Conservation (phyloP, 345 rosid species). For the Murraya koenigii region DNA sequence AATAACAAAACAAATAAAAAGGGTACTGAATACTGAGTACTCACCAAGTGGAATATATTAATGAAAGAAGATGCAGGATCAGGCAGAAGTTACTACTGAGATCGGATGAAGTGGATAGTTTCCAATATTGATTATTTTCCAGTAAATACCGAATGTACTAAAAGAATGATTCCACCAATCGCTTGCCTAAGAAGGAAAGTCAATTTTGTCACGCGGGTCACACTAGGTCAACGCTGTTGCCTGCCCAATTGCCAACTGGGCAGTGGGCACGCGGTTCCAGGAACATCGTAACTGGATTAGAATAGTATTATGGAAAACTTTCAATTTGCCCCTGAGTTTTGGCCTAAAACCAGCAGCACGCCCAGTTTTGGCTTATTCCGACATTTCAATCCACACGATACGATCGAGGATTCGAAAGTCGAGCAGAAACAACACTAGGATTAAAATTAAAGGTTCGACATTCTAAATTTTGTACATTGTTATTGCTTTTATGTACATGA, state of each 20-base stretch:
- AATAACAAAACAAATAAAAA: not conserved
- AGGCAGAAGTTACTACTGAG: not conserved
- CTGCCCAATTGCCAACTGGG: not conserved
- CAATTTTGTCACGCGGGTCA: not conserved
- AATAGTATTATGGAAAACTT: no score
- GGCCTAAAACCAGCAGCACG: not conserved
- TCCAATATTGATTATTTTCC: not conserved
- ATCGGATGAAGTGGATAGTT: not conserved
- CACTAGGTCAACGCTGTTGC: not conserved
- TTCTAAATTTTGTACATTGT: not conserved
- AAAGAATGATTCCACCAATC: not conserved
- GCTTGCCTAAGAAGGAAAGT: not conserved
- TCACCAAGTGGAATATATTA: not conserved
- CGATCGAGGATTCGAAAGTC: not conserved
- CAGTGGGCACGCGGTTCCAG: no score
- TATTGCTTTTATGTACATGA: not conserved
- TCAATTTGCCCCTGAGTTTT: not conserved
- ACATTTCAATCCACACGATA: conserved; percentile 1
- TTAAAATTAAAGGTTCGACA: not conserved
- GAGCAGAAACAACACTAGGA: not conserved
- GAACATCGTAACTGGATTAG: not conserved
- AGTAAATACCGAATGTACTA: no score
- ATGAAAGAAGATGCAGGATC: not conserved
- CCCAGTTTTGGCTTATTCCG: not conserved
- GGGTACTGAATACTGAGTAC: not conserved